Conservation (phyloP, 306 rosid species). For the Glycyrrhiza uralensis region DNA sequence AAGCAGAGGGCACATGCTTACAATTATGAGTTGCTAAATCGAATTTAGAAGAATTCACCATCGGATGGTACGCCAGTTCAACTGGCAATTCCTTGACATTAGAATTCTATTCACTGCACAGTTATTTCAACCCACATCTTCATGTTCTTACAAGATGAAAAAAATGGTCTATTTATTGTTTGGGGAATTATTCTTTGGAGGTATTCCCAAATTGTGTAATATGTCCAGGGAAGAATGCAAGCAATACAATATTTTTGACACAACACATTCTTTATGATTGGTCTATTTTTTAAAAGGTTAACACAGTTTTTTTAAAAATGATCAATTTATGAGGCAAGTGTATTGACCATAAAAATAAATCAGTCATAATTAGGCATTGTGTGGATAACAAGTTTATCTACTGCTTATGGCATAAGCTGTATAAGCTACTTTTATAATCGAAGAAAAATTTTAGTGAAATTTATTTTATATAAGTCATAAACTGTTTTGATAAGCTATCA, state of each 20-base stretch:
- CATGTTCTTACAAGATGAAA: neutral
- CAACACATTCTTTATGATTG: neutral
- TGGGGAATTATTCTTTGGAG: neutral
- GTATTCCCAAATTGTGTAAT: neutral
- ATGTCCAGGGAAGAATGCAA: neutral
- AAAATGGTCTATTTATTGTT: neutral
- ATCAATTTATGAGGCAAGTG: neutral
- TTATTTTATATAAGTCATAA: too few species aligned
- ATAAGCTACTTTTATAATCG: too few species aligned
- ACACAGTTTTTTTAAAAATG: neutral
- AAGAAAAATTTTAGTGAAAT: too few species aligned
- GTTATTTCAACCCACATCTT: neutral
- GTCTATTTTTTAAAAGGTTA: neutral
- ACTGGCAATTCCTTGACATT: constrained; percentile 4
- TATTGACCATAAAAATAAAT: neutral
- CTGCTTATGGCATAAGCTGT: too few species aligned
- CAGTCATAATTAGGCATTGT: too few species aligned
- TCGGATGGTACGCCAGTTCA: neutral
- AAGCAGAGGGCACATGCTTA: neutral
- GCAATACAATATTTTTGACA: neutral
- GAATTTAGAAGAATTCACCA: constrained; percentile 10
- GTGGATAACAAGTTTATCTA: too few species aligned
- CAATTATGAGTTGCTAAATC: constrained; percentile 4
- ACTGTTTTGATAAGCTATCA: too few species aligned
- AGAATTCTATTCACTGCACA: neutral